Evolutionary conservation across 805 yeast genomes (phyloP).

Genomic region (Candida stauntonica): DNA sequence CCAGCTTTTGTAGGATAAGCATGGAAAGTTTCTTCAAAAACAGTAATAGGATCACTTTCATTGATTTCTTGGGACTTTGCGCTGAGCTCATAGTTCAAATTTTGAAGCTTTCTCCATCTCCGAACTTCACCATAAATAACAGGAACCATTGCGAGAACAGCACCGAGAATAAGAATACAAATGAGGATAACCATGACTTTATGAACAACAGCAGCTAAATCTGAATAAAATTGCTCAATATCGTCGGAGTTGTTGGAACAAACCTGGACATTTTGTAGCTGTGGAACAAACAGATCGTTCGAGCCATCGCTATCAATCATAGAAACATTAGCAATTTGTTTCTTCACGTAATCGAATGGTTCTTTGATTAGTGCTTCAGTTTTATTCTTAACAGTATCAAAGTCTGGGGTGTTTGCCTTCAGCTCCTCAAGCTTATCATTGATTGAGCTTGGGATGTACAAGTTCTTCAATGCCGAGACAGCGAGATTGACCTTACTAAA

Average conservation of each 20-base stretch:
- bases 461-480: conserved; percentile 46
- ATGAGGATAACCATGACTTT: conserved; percentile 36
- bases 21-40: conserved; percentile 23
- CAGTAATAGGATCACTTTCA: conserved; percentile 16
- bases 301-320: conserved; percentile 10
- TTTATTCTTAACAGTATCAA: conserved; percentile 55
- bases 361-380: conserved; percentile 48
- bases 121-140: conserved; percentile 41
- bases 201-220: conserved; percentile 26
- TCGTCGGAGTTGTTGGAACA: conserved; percentile 38
- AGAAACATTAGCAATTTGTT: conserved; percentile 35
- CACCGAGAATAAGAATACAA: conserved; percentile 34
- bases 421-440: conserved; percentile 51
- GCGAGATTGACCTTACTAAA: conserved; percentile 51
- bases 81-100: conserved; percentile 26
- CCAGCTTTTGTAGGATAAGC: conserved; percentile 23
- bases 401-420: conserved; percentile 55
- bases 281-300: conserved; percentile 38
- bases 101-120: conserved; percentile 44
- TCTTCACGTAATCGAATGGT: conserved; percentile 55
- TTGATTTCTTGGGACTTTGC: not conserved
- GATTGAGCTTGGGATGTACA: conserved; percentile 64
- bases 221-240: conserved; percentile 37
- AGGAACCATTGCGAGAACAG: conserved; percentile 40
- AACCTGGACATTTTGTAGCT: conserved; percentile 28